phyloP scores from a whole-genome alignment of 768 basidiomycete genomes.

The Leccinum sublutescens region DNA sequence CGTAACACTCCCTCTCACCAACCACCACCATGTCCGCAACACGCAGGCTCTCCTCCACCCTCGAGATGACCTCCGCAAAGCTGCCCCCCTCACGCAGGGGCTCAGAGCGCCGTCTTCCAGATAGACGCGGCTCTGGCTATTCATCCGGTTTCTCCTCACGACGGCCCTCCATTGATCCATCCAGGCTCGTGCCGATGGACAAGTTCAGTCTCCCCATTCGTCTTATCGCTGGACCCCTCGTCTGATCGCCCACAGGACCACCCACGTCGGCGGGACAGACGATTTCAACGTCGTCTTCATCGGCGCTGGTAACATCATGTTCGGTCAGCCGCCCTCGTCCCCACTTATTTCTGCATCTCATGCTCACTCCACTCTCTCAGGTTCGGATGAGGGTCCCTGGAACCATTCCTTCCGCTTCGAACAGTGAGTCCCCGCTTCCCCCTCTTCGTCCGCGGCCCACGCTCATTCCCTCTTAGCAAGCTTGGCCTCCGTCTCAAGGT shows the following conservation, averaged over 20 bases:
- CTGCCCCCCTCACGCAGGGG: conserved; percentile 41
- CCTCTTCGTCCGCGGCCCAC: background rate
- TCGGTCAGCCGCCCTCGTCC: conserved; percentile 51
- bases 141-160: conserved; percentile 50
- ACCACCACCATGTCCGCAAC: conserved; percentile 22
- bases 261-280: conserved; percentile 56
- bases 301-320: conserved; percentile 98
- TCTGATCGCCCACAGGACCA: conserved; percentile 37
- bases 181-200: conserved; percentile 75
- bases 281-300: conserved; percentile 94
- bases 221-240: background rate
- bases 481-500: conserved; percentile 95
- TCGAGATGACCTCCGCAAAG: conserved; percentile 34
- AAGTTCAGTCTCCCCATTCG: conserved; percentile 45
- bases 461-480: conserved; percentile 54
- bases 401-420: conserved; percentile 91
- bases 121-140: conserved; percentile 49
- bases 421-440: conserved; percentile 51
- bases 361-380: conserved; percentile 36
- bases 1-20: background rate
- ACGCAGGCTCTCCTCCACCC: conserved; percentile 27
- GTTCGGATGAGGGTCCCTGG: conserved; percentile 88
- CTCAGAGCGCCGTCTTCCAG: conserved; percentile 43
- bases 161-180: conserved; percentile 74
- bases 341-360: background rate